These are phyloP conservation scores for Nothophytophthora sp. DNA, from an alignment of 352 stramenopile genomes.

Conservation along the genomic window DNA sequence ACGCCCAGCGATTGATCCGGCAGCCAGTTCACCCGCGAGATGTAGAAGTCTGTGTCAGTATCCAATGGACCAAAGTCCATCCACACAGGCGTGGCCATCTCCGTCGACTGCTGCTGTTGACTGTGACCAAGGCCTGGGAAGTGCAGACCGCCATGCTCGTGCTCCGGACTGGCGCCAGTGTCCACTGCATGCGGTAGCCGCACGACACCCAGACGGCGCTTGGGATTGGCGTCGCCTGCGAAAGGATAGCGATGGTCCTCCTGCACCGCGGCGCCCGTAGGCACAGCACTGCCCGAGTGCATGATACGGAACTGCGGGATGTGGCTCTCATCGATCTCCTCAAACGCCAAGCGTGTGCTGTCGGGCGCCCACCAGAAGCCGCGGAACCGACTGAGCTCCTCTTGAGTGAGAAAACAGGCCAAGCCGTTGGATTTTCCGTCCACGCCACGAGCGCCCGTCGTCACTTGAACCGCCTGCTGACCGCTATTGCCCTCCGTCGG, in stretches of 20 bases:
- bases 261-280: constrained; percentile 53
- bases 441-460: constrained; percentile 63
- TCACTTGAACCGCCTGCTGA: constrained; percentile 69
- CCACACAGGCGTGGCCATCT: constrained; percentile 59
- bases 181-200: constrained; percentile 15
- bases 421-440: constrained; percentile 91
- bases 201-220: constrained; percentile 82
- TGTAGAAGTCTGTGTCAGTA: constrained; percentile 81
- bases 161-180: too few relatives aligned
- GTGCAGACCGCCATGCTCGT: constrained; percentile 6
- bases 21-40: constrained; percentile 94
- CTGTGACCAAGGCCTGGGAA: too few relatives aligned
- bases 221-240: constrained; percentile 92
- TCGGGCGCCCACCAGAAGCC: constrained; percentile 97
- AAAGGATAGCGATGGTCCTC: constrained; percentile 94
- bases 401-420: constrained; percentile 97
- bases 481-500: constrained; percentile 18
- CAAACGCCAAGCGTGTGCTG: constrained; percentile 86
- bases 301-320: constrained; percentile 96
- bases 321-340: constrained; percentile 92
- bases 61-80: constrained; percentile 60
- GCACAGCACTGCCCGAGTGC: constrained; percentile 85
- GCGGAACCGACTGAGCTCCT: constrained; percentile 96
- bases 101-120: neutral
- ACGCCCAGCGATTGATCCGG: constrained; percentile 92